Base-by-base conservation (phyloP, 2,329 filamentous ascomycete species). In the Ophiostoma montium region DNA sequence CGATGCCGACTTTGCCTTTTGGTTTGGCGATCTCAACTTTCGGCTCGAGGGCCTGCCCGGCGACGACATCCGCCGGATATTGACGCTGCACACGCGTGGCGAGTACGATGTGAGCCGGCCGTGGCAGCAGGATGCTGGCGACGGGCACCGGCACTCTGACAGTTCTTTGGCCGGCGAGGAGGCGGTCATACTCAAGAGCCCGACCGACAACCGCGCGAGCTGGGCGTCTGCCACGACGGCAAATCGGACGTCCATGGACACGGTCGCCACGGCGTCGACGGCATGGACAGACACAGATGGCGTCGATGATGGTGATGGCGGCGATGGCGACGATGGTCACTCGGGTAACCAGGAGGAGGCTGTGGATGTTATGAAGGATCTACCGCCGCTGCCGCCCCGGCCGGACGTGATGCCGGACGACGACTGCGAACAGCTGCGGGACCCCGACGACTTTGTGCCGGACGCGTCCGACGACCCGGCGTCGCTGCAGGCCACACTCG, bases 11-110 rank as follows among this genome's bases (percentile, higher is more conserved):
- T 88, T 95, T 65, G 80, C 82, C 0, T 95, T 98, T 60, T 96
- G 90, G 87, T 86, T 95, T 59, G 92, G 92, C 7, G 92, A 98
- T 63, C 71, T 98, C 38, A 98, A 98, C 62, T 98, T 95, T 61
- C 79, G 92, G 31, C 72, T 98, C 1, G 86, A 94, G 46, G 86
- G 83, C 41, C 76, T 96, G 45, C 86, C 90, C 0, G 89, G 88
- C 1, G 84, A 92, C 35, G 92, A 98, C 61, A 92, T 98, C 43
- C 77, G 90, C 31, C 78, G 84, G 44, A 68, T 96, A 7, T 70
- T 98, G 35, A 84, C 82, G 59, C 72, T 95, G 5, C 90, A 95
- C 62, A 84, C 86, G 0, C 74, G 75, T 32, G 86, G 87, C 51
- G 82, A 89, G 64, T 88, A 89, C 62, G 80, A 80, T 57, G 54